Evolutionary conservation across 1,284 basidiomycete species (phyloP), one percentile per base, ranked within the genome.

Genomic region (Pisolithus thermaeus): DNA sequence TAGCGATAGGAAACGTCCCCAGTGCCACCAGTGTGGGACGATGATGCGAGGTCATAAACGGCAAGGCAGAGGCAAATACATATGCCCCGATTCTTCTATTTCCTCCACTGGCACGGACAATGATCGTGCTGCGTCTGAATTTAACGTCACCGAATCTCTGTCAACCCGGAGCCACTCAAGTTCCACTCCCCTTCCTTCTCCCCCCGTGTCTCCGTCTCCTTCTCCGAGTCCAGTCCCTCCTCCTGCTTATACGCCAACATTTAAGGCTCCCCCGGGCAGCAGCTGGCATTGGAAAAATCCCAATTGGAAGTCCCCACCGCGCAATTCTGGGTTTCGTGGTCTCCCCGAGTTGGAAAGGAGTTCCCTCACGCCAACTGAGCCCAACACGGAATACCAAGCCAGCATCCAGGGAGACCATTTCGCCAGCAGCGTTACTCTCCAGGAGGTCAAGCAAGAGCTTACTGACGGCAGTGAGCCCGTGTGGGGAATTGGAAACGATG

Each of bases 1-100:
- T 27, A 64, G 65, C 50, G 37, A 58, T 23, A 66, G 64, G 52
- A 68, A 50, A 50, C 68, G 64, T 22, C 64, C 64, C 36, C 67
- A 66, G 47, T 66, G 64, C 35, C 65, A 69, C 57, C 70, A 55
- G 47, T 66, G 64, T 28, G 64, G 66, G 35, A 61, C 54, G 22
- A 63, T 59, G 28, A 70, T 70, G 68, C 67, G 68, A 42, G 64
- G 64, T 7, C 64, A 66, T 37, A 67, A 50, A 46, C 64, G 68
- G 37, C 66, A 57, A 52, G 63, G 62, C 37, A 32, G 41, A 25
- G 68, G 68, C 47, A 53, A 48, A 18, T 50, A 70, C 40, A 47
- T 66, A 20, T 66, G 64, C 32, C 64, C 64, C 23, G 53, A 58
- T 43, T 46, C 40, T 3, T 54, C 55, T 5, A 16, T 46, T 3